Conservation (phyloP, 306 rosid species). For the Corylus avellana region DNA sequence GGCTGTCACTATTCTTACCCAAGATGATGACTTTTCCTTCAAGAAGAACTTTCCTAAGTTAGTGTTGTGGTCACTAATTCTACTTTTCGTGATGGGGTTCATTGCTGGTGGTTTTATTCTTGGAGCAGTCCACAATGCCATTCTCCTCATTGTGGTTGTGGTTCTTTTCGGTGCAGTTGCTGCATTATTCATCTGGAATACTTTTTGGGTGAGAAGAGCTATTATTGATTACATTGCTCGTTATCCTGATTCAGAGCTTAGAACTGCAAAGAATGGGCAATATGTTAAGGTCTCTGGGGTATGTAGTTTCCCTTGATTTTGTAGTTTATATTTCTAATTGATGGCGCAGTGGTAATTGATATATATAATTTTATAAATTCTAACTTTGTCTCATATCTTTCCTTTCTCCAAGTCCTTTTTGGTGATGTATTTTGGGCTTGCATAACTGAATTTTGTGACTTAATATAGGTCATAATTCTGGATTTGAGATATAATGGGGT, state of each 20-base stretch:
- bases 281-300: constrained; percentile 99
- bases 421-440: neutral
- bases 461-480: no score
- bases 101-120: constrained; percentile 98
- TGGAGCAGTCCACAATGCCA: constrained; percentile 92
- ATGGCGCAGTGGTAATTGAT: neutral
- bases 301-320: constrained; percentile 35
- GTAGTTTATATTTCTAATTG: neutral
- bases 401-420: neutral
- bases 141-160: constrained; percentile 85
- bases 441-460: neutral
- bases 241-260: constrained; percentile 94
- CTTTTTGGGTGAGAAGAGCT: constrained; percentile 86
- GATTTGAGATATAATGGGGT: neutral
- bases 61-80: constrained; percentile 89
- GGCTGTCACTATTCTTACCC: constrained; percentile 76
- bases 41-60: constrained; percentile 86
- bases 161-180: constrained; percentile 72
- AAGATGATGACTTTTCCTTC: constrained; percentile 84
- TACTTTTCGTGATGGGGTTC: constrained; percentile 95
- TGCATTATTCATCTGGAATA: constrained; percentile 90
- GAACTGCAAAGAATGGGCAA: constrained; percentile 98
- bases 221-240: constrained; percentile 69
- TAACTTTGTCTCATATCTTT: neutral
- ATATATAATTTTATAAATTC: neutral